A percentile compares a stretch with the other conserved stretches of the same genome.
Evolutionary conservation across 345 rosid species (phyloP).

Genomic region (Salix caprea): DNA sequence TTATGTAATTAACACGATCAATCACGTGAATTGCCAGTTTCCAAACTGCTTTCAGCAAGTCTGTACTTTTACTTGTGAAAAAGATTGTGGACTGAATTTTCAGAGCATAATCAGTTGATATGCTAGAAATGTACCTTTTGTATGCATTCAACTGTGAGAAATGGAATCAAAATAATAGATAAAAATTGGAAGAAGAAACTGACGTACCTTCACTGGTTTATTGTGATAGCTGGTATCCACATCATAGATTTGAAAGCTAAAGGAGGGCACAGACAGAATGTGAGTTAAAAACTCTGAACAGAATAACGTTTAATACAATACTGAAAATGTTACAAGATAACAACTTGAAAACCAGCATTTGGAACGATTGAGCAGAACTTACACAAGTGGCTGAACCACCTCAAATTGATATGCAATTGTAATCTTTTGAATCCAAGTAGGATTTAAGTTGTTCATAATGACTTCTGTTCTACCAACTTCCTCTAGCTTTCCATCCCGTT

Average conservation of each 20-base stretch:
- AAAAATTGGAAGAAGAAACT: conserved; percentile 5
- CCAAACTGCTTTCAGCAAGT: not conserved
- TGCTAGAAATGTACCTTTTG: not conserved
- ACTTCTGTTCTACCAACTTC: conserved; percentile 94
- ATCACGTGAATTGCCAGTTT: not conserved
- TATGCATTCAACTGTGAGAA: not conserved
- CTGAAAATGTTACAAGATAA: not conserved
- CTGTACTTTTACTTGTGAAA: not conserved
- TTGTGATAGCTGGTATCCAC: conserved; percentile 69
- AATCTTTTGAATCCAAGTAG: conserved; percentile 72
- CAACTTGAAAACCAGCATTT: not conserved
- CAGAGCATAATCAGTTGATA: not conserved
- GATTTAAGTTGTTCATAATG: conserved; percentile 58
- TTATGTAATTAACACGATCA: not conserved
- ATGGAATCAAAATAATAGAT: not conserved
- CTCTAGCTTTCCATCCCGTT: conserved; percentile 55
- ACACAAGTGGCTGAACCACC: conserved; percentile 67
- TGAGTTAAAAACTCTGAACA: conserved; percentile 1
- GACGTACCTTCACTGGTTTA: conserved; percentile 60
- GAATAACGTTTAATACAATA: not conserved
- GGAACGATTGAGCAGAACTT: conserved; percentile 20
- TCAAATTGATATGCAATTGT: conserved; percentile 73
- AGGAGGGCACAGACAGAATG: conserved; percentile 9
- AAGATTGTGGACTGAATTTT: not conserved
- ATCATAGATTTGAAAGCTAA: conserved; percentile 67